Percentiles rank a stretch among this genome's conserved stretches.
Conservation (phyloP, 1,284 basidiomycete genomes). For the Ustanciosporium gigantosporum region DNA sequence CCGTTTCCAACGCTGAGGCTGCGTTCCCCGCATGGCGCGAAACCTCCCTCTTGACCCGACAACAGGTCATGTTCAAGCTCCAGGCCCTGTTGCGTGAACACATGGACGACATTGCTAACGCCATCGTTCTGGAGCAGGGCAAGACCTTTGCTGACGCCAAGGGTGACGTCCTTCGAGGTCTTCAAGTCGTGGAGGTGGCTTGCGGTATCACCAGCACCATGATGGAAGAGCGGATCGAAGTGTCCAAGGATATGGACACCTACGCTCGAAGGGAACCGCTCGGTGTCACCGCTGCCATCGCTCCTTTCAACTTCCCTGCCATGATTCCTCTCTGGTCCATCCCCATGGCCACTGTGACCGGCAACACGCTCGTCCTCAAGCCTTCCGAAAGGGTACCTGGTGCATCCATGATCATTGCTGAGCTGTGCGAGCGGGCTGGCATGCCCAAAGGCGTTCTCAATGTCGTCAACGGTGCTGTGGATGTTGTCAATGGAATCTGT, state of each 20-base stretch:
- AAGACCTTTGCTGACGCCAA: slow-evolving; percentile 74
- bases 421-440: slow-evolving; percentile 82
- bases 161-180: slow-evolving; percentile 87
- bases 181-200: slow-evolving; percentile 91
- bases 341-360: slow-evolving; percentile 73
- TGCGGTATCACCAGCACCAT: slow-evolving; percentile 80
- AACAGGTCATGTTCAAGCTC: slow-evolving; percentile 77
- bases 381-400: slow-evolving; percentile 96
- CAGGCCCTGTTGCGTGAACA: slow-evolving; percentile 62
- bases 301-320: slow-evolving; percentile 64
- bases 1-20: slow-evolving; percentile 81
- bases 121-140: slow-evolving; percentile 59
- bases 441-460: slow-evolving; percentile 61
- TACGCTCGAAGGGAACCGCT: slow-evolving; percentile 77
- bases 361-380: slow-evolving; percentile 92
- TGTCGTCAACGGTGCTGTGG: slow-evolving; percentile 80
- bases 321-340: slow-evolving; percentile 91
- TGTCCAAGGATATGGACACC: slow-evolving; percentile 95
- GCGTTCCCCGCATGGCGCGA: slow-evolving; percentile 89
- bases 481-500: slow-evolving; percentile 91
- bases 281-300: slow-evolving; percentile 51
- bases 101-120: slow-evolving; percentile 62
- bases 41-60: slow-evolving; percentile 81
- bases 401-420: slow-evolving; percentile 95
- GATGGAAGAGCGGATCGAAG: slow-evolving; percentile 88